Conservation (phyloP, 768 basidiomycete species). For the Lentinula guzmanii region DNA sequence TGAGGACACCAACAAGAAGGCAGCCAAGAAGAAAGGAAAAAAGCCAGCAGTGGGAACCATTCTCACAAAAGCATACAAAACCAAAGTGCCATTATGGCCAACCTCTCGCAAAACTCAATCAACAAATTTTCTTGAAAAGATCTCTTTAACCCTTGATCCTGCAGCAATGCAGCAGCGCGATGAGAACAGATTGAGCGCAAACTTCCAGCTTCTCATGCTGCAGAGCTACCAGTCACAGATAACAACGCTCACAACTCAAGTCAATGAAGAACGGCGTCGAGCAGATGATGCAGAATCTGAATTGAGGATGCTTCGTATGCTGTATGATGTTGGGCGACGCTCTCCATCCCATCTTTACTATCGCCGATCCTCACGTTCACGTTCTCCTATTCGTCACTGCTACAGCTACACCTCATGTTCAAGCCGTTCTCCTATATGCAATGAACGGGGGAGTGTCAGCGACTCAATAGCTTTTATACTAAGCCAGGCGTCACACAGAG, state of each 20-base stretch:
- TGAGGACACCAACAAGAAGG: too few species aligned
- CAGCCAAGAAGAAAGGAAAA: not conserved
- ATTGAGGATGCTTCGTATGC: not conserved
- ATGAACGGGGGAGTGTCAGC: too few species aligned
- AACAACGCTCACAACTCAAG: not conserved
- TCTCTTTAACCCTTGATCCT: not conserved
- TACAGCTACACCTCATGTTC: too few species aligned
- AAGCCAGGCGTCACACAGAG: too few species aligned
- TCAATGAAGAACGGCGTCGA: not conserved
- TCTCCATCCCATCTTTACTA: not conserved
- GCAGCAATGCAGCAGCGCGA: not conserved
- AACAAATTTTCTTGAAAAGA: not conserved
- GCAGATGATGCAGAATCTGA: not conserved
- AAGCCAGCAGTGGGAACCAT: not conserved
- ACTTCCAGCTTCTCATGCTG: not conserved
- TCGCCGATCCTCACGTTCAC: not conserved
- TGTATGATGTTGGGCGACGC: not conserved
- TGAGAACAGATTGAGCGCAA: not conserved
- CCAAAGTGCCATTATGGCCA: not conserved
- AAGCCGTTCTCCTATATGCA: too few species aligned
- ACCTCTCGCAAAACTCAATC: not conserved
- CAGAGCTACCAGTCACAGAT: not conserved
- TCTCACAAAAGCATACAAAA: not conserved
- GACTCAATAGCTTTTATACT: too few species aligned
- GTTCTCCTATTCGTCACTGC: not conserved